Percentiles rank a stretch among this genome's conserved stretches.
Conservation (phyloP, 495 filamentous ascomycete species). For the Haplographium delicatum region DNA sequence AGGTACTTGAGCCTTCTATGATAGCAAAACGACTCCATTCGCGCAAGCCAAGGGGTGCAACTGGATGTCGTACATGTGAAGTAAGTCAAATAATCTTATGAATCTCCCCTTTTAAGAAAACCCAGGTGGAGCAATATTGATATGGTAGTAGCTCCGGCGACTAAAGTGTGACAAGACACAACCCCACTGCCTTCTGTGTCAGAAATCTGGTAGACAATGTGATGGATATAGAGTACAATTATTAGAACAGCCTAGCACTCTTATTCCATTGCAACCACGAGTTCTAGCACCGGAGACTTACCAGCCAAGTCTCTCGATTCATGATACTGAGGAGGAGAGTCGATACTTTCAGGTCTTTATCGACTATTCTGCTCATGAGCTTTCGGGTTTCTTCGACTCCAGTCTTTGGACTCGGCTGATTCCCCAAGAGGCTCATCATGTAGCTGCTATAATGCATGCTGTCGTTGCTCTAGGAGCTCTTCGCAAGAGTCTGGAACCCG, state of each 20-base stretch:
- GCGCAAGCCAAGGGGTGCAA: no score
- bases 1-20: no score
- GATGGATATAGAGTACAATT: constrained; percentile 39
- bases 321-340: constrained; percentile 36
- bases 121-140: no score
- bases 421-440: constrained; percentile 51
- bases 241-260: background rate
- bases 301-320: constrained; percentile 7
- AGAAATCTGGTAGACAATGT: constrained; percentile 47
- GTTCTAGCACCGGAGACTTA: background rate
- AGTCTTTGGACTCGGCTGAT: constrained; percentile 51
- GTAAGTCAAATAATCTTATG: no score
- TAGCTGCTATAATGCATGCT: constrained; percentile 56
- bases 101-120: no score
- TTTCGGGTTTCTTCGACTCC: constrained; percentile 52
- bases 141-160: no score
- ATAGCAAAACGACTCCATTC: no score
- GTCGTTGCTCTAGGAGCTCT: constrained; percentile 56
- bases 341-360: constrained; percentile 54
- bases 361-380: constrained; percentile 45
- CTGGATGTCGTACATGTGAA: no score
- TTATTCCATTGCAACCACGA: constrained; percentile 9
- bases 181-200: constrained; percentile 47
- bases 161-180: constrained; percentile 55
- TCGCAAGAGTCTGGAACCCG: constrained; percentile 40